A percentile compares a stretch with the other conserved stretches of the same genome.
Evolutionary conservation across 2,329 filamentous ascomycete species (phyloP).

Genomic region (Aspergillus candidus): DNA sequence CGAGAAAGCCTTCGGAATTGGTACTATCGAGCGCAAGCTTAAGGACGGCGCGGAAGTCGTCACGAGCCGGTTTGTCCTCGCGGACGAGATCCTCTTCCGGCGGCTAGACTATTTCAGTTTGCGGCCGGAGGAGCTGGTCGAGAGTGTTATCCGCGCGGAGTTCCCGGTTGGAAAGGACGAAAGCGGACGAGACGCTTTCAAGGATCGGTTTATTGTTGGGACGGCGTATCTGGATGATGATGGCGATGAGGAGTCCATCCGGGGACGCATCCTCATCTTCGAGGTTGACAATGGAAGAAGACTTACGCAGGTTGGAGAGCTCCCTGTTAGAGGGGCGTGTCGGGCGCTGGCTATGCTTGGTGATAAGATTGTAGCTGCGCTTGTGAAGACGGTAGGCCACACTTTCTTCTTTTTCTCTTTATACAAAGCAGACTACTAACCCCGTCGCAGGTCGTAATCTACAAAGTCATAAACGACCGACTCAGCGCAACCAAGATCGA

Average conservation of each 20-base stretch:
- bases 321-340: conserved; percentile 71
- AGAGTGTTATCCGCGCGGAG: conserved; percentile 73
- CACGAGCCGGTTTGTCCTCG: conserved; percentile 75
- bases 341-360: conserved; percentile 69
- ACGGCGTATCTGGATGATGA: conserved; percentile 70
- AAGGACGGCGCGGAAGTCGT: conserved; percentile 66
- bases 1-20: conserved; percentile 77
- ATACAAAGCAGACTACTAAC: conserved; percentile 12
- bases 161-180: conserved; percentile 56
- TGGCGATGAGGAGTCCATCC: conserved; percentile 45
- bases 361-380: conserved; percentile 72
- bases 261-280: conserved; percentile 76
- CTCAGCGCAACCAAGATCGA: conserved; percentile 48
- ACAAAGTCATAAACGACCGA: conserved; percentile 40
- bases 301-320: conserved; percentile 64
- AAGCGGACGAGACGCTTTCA: conserved; percentile 44
- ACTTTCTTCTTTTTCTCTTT: background rate
- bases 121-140: conserved; percentile 66
- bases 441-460: conserved; percentile 50
- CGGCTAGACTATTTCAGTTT: conserved; percentile 66
- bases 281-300: conserved; percentile 67
- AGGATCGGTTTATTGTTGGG: conserved; percentile 83
- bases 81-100: conserved; percentile 84
- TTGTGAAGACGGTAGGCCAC: conserved; percentile 75
- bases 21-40: conserved; percentile 72